Evolutionary conservation across 352 stramenopile species (phyloP).

Genomic region (Globisporangium rhizosaccharum): DNA sequence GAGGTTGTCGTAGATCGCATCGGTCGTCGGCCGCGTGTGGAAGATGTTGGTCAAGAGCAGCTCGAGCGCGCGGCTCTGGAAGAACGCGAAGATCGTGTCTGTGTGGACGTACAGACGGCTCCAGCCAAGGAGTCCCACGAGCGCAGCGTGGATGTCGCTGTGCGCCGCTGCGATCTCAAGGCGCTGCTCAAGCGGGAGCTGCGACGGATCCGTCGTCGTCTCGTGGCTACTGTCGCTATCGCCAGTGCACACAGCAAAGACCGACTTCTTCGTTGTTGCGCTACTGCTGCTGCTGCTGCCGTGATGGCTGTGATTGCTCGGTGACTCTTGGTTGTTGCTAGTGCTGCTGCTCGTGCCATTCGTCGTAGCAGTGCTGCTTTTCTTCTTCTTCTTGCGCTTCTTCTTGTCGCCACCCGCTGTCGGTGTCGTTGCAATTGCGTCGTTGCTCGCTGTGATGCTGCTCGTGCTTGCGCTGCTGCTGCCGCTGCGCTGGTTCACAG

Average conservation of each 20-base stretch:
- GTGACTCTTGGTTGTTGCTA: conserved; percentile 1
- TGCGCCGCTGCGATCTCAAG: conserved; percentile 70
- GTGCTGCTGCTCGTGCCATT: background rate
- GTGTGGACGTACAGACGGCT: conserved; percentile 55
- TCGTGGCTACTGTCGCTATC: conserved; percentile 3
- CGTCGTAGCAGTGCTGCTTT: conserved; percentile 3
- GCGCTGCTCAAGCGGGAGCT: conserved; percentile 44
- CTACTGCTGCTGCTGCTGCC: conserved; percentile 4
- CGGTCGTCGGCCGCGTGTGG: conserved; percentile 20
- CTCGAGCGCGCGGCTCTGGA: conserved; percentile 59
- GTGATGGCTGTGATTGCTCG: background rate
- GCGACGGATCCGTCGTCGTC: conserved; percentile 18
- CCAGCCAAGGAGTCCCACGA: conserved; percentile 71
- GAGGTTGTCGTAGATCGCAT: conserved; percentile 53
- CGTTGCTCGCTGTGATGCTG: conserved; percentile 21
- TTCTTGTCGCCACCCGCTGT: conserved; percentile 23
- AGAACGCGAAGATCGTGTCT: conserved; percentile 63
- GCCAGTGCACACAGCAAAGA: conserved; percentile 6
- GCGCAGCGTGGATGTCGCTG: conserved; percentile 57
- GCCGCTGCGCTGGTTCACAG: conserved; percentile 6
- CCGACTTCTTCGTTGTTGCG: background rate
- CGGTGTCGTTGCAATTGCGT: conserved; percentile 15
- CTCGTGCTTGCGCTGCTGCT: conserved; percentile 20
- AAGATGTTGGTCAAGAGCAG: conserved; percentile 63
- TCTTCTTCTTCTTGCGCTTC: conserved; percentile 30